phyloP scores from a whole-genome alignment of 345 rosid species.

The Eucalyptus cloeziana region DNA sequence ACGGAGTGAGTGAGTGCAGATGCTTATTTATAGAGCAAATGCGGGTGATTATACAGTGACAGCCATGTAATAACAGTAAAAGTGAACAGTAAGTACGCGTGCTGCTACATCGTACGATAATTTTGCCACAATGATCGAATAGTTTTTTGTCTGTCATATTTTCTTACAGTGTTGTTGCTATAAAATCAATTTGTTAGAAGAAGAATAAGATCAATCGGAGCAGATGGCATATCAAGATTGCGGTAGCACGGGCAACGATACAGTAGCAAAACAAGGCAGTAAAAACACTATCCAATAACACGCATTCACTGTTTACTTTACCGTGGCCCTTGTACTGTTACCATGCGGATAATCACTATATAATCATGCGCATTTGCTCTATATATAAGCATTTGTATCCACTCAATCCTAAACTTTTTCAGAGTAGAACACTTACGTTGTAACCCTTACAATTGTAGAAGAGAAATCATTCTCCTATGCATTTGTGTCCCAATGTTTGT shows the following conservation, averaged over 20 bases:
- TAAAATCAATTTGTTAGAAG: neutral
- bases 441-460: too few species aligned
- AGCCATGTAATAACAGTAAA: neutral
- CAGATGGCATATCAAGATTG: neutral
- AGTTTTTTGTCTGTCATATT: neutral
- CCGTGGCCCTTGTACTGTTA: neutral
- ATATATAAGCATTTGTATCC: neutral
- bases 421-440: neutral
- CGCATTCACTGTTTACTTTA: neutral
- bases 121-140: neutral
- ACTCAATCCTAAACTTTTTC: neutral
- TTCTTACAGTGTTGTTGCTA: neutral
- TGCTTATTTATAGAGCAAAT: neutral
- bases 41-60: neutral
- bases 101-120: neutral
- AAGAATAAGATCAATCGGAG: neutral
- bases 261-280: neutral
- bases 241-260: neutral
- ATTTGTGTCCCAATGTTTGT: neutral
- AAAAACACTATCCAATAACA: neutral
- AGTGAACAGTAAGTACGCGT: neutral
- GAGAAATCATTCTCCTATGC: neutral
- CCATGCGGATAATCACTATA: neutral
- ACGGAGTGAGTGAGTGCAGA: neutral
- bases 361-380: neutral